Conservation (phyloP, 306 rosid species). For the Malus fusca region DNA sequence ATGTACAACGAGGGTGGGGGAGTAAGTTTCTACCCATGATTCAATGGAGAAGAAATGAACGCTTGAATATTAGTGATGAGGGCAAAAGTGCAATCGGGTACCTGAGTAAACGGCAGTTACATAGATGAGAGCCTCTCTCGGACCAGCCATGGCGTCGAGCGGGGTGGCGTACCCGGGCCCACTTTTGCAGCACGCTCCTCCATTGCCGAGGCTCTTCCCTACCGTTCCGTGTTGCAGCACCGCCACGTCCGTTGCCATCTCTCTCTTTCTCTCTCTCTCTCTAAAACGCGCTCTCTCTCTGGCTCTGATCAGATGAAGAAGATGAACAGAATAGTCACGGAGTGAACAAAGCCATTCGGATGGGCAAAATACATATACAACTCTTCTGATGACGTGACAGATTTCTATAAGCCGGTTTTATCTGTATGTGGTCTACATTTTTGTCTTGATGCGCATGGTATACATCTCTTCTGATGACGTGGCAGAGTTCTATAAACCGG, state of each 20-base stretch:
- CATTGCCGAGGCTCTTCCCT: slow-evolving; percentile 23
- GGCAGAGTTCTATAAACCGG: background rate
- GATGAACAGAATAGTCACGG: background rate
- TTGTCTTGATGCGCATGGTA: background rate
- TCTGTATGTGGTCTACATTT: background rate
- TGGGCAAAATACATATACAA: background rate
- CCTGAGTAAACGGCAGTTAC: slow-evolving; percentile 76
- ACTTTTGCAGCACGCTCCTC: slow-evolving; percentile 37
- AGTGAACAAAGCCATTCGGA: background rate
- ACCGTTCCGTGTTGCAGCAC: slow-evolving; percentile 4
- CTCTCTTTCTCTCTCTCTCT: slow-evolving; percentile 8
- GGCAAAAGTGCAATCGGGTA: background rate
- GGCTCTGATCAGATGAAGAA: background rate
- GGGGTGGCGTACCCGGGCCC: slow-evolving; percentile 93
- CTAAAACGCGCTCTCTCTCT: no score
- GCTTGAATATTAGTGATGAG: background rate
- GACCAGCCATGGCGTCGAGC: slow-evolving; percentile 75
- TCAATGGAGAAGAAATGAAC: background rate
- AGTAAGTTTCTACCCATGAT: no score
- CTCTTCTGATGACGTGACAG: background rate
- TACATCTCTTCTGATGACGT: background rate
- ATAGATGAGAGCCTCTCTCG: slow-evolving; percentile 67
- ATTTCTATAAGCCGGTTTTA: background rate
- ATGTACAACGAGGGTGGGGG: no score
- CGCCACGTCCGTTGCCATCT: slow-evolving; percentile 29